Conservation (phyloP, 2,329 filamentous ascomycete genomes). For the Trichoderma cornu-damae region DNA sequence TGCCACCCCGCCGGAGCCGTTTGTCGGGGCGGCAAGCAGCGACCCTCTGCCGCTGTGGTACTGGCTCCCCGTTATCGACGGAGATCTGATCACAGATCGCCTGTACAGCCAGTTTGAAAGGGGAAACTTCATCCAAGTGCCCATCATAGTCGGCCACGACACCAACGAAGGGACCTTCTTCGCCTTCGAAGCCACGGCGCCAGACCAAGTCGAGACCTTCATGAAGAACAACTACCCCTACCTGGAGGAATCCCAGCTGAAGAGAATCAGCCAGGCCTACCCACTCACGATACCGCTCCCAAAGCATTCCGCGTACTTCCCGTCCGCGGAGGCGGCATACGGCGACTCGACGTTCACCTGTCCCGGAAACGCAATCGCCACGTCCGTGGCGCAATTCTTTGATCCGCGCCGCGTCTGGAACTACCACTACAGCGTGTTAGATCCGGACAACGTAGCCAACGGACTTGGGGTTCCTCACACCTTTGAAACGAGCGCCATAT, state of each 20-base stretch:
- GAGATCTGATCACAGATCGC: slow-evolving; percentile 39
- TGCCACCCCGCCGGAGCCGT: slow-evolving; percentile 32
- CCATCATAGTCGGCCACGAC: slow-evolving; percentile 41
- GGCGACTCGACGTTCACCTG: slow-evolving; percentile 45
- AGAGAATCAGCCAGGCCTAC: slow-evolving; percentile 37
- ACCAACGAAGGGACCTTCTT: slow-evolving; percentile 47
- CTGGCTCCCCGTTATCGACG: slow-evolving; percentile 49
- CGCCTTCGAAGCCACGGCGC: slow-evolving; percentile 34
- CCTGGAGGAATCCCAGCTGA: slow-evolving; percentile 34
- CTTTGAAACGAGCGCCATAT: slow-evolving; percentile 44
- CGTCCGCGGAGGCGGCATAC: slow-evolving; percentile 39
- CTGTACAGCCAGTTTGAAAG: slow-evolving; percentile 38
- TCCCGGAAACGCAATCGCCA: slow-evolving; percentile 30
- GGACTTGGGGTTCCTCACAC: slow-evolving; percentile 47
- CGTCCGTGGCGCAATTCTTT: slow-evolving; percentile 7
- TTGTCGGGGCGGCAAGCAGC: slow-evolving; percentile 32
- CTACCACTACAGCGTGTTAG: slow-evolving; percentile 48
- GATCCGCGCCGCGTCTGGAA: slow-evolving; percentile 34
- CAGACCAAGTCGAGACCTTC: slow-evolving; percentile 36
- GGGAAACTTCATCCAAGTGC: slow-evolving; percentile 41
- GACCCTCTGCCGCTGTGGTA: slow-evolving; percentile 39
- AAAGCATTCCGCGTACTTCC: slow-evolving; percentile 41
- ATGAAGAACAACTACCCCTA: slow-evolving; percentile 45
- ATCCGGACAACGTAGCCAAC: slow-evolving; percentile 30
- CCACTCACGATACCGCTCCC: slow-evolving; percentile 34